A percentile compares a stretch with the other conserved stretches of the same genome.
These are phyloP conservation scores for Mycena rebaudengoi DNA, from an alignment of 768 basidiomycete genomes.

Conservation along the genomic window DNA sequence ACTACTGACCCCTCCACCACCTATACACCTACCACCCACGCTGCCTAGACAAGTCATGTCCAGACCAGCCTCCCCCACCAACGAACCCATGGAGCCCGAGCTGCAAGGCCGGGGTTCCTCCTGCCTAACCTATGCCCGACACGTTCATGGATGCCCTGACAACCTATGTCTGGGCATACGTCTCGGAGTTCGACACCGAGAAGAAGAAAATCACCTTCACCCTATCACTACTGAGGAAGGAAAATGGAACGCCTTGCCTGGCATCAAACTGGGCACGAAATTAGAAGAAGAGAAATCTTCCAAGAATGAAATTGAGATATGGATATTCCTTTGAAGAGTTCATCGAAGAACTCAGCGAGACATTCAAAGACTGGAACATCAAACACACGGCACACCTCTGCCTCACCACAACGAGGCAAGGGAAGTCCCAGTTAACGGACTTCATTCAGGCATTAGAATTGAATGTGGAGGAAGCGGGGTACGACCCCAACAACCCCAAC, in stretches of 20 bases:
- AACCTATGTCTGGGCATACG: not conserved
- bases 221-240: not conserved
- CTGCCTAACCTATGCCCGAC: too few species aligned
- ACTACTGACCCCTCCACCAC: too few species aligned
- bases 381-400: not conserved
- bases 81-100: too few species aligned
- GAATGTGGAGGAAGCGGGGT: conserved; percentile 1
- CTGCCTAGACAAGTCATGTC: too few species aligned
- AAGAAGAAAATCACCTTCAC: not conserved
- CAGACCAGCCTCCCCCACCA: too few species aligned
- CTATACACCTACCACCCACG: too few species aligned
- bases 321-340: not conserved
- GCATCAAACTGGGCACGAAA: not conserved
- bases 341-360: not conserved
- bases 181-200: not conserved
- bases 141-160: not conserved
- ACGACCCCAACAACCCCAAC: not conserved
- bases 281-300: not conserved
- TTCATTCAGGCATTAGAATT: conserved; percentile 11
- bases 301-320: too few species aligned
- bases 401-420: conserved; percentile 2
- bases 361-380: not conserved
- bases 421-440: not conserved
- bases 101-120: too few species aligned
- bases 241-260: not conserved